phyloP scores from a whole-genome alignment of 352 stramenopile genomes.

The Pythium vanterpoolii region DNA sequence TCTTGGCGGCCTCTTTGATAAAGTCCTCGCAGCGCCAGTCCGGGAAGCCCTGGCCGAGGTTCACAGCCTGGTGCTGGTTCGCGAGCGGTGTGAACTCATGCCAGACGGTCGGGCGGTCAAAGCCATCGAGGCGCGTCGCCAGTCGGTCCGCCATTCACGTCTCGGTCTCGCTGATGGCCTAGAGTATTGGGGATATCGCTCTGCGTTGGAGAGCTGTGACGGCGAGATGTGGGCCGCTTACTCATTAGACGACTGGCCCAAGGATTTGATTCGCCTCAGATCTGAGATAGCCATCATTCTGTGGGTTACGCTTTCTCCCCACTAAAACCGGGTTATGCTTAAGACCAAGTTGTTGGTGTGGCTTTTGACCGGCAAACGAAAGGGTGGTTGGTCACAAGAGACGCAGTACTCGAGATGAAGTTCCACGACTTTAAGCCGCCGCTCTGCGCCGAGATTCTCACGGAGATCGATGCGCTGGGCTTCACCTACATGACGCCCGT shows the following conservation, averaged over 20 bases:
- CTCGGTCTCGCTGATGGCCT: no score
- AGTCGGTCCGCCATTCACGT: conserved; percentile 54
- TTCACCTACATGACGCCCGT: conserved; percentile 92
- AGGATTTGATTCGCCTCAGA: neutral
- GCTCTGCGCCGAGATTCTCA: conserved; percentile 71
- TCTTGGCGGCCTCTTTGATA: conserved; percentile 91
- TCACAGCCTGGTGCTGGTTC: conserved; percentile 85
- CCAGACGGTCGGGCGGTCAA: conserved; percentile 81
- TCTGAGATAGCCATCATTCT: neutral
- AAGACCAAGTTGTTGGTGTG: no score
- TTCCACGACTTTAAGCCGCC: conserved; percentile 82
- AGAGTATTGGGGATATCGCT: no score
- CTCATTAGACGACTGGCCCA: neutral
- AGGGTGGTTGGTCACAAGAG: neutral
- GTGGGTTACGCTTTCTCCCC: neutral
- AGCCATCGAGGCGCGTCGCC: conserved; percentile 56
- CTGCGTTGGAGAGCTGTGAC: no score
- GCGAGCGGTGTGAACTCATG: conserved; percentile 90
- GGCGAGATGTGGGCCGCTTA: no score
- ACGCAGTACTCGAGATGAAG: conserved; percentile 46
- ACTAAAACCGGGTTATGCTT: conserved; percentile 14
- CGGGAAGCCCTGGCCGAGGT: conserved; percentile 93
- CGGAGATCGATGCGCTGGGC: conserved; percentile 65
- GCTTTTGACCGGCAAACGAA: neutral
- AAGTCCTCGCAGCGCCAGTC: conserved; percentile 94